phyloP scores from a whole-genome alignment of 495 filamentous ascomycete species.

The Penicillium arizonense region DNA sequence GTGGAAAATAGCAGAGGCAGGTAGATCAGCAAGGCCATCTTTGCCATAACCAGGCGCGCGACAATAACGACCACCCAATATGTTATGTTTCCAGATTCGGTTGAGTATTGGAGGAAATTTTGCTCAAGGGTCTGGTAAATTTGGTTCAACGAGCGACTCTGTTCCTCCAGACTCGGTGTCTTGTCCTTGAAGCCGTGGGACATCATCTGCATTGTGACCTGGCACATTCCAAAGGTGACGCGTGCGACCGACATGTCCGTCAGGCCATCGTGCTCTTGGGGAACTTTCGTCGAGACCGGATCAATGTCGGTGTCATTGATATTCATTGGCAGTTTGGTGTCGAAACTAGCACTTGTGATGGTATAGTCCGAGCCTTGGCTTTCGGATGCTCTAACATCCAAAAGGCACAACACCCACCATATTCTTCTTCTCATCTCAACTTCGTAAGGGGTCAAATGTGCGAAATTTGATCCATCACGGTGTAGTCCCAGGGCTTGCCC shows the following conservation, averaged over 20 bases:
- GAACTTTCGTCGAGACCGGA: constrained; percentile 55
- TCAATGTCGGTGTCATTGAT: constrained; percentile 76
- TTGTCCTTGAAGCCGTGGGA: constrained; percentile 29
- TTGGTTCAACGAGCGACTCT: constrained; percentile 41
- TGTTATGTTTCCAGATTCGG: constrained; percentile 31
- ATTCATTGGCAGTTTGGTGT: constrained; percentile 69
- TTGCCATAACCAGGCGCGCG: constrained; percentile 36
- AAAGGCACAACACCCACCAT: constrained; percentile 73
- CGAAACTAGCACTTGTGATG: constrained; percentile 64
- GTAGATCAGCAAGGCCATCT: constrained; percentile 46
- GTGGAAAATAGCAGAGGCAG: constrained; percentile 43
- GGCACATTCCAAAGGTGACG: constrained; percentile 47
- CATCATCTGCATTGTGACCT: constrained; percentile 51
- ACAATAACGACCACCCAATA: constrained; percentile 45
- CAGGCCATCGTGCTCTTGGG: constrained; percentile 52
- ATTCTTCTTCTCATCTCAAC: constrained; percentile 71
- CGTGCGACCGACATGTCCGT: constrained; percentile 76
- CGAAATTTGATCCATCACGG: constrained; percentile 63
- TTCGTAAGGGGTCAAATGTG: constrained; percentile 57
- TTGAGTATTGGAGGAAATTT: constrained; percentile 43
- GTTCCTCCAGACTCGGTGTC: constrained; percentile 36
- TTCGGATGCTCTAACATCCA: constrained; percentile 76
- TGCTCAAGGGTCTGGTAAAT: constrained; percentile 40
- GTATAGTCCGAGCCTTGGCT: constrained; percentile 63
- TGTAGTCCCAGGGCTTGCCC: constrained; percentile 76